These are phyloP conservation scores for Arxiozyma slooffiae DNA, from an alignment of 1,139 yeast genomes.

Conservation along the genomic window DNA sequence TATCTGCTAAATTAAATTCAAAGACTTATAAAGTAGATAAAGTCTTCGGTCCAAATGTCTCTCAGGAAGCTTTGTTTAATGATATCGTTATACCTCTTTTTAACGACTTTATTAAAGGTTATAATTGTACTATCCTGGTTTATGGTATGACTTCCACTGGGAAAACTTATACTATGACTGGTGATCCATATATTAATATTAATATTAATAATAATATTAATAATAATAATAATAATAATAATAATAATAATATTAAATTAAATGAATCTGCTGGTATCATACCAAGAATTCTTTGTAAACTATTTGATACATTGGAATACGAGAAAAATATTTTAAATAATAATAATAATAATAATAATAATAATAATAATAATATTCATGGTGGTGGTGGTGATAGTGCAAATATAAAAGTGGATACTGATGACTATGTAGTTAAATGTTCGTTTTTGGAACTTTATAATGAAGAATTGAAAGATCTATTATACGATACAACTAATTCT, in stretches of 20 bases:
- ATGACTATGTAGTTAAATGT: constrained; percentile 52
- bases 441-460: constrained; percentile 68
- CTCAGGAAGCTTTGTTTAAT: constrained; percentile 48
- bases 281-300: constrained; percentile 50
- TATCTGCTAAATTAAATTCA: constrained; percentile 36
- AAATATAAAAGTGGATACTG: constrained; percentile 22
- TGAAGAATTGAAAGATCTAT: constrained; percentile 58
- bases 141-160: constrained; percentile 80
- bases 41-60: constrained; percentile 64
- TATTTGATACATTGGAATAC: constrained; percentile 39
- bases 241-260: constrained; percentile 32
- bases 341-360: constrained; percentile 19
- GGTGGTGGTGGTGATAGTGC: no score
- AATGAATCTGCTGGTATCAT: constrained; percentile 60
- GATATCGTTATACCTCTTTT: constrained; percentile 59
- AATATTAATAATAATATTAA: background rate
- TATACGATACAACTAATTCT: constrained; percentile 32
- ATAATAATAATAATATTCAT: no score
- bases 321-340: background rate
- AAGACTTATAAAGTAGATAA: constrained; percentile 59
- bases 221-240: no score
- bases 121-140: constrained; percentile 64
- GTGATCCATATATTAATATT: constrained; percentile 34
- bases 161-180: constrained; percentile 74
- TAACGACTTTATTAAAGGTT: constrained; percentile 57